A percentile compares a stretch with the other conserved stretches of the same genome.
These are phyloP conservation scores for Sclerotinia sclerotiorum DNA, from an alignment of 2,329 filamentous ascomycete genomes.

Conservation along the genomic window DNA sequence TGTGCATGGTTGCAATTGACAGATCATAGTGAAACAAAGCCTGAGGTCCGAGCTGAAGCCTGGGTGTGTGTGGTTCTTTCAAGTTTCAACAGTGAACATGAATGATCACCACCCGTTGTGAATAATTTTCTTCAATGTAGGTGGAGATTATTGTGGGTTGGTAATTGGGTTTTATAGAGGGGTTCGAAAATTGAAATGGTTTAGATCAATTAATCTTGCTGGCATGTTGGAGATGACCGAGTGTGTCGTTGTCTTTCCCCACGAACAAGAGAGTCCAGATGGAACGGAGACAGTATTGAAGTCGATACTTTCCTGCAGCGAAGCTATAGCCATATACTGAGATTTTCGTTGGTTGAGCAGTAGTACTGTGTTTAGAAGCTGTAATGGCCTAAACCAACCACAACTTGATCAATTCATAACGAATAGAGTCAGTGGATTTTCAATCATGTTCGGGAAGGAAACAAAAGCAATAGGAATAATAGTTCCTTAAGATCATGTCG, in stretches of 20 bases:
- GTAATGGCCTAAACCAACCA: neutral
- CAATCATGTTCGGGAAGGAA: too few relatives aligned
- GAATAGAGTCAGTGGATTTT: too few relatives aligned
- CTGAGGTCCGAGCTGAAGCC: neutral
- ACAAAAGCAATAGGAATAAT: too few relatives aligned
- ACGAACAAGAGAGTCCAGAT: neutral
- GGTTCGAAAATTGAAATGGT: neutral
- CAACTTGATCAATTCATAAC: neutral
- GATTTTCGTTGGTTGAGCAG: neutral
- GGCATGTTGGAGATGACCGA: conserved; percentile 14
- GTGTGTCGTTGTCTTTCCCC: conserved; percentile 11
- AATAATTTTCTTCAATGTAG: neutral
- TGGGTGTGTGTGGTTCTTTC: neutral
- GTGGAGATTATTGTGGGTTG: neutral
- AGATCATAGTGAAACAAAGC: conserved; percentile 12
- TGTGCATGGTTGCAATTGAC: conserved; percentile 4
- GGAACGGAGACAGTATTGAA: neutral
- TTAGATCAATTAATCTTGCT: neutral
- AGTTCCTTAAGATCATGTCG: too few relatives aligned
- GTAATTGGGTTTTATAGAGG: neutral
- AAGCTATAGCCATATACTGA: neutral
- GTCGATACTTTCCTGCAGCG: neutral
- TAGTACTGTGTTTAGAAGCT: neutral
- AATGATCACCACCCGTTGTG: neutral
- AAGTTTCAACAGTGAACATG: neutral